A percentile compares a stretch with the other conserved stretches of the same genome.
Conservation (phyloP, 805 yeast genomes). For the Sungouiella thailandica region DNA sequence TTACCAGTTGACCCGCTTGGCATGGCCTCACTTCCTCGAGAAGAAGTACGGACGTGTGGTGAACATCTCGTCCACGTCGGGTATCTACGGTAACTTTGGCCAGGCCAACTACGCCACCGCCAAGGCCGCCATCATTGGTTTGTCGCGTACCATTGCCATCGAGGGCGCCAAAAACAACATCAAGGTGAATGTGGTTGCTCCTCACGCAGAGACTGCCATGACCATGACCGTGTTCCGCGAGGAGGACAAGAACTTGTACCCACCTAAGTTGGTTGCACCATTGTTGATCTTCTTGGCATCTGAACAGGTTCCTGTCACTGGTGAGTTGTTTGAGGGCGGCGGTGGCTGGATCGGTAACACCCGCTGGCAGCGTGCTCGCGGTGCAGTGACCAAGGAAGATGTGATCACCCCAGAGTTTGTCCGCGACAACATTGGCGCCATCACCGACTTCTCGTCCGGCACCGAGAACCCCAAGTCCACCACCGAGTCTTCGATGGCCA, state of each 20-base stretch:
- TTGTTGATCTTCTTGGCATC: constrained; percentile 74
- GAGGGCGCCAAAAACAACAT: constrained; percentile 84
- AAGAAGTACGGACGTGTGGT: constrained; percentile 79
- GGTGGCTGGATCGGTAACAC: constrained; percentile 96
- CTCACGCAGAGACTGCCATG: constrained; percentile 98
- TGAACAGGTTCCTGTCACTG: constrained; percentile 66
- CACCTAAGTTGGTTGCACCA: constrained; percentile 89
- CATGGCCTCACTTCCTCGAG: constrained; percentile 84
- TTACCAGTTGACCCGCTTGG: constrained; percentile 75
- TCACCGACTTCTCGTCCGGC: constrained; percentile 56
- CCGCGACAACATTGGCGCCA: constrained; percentile 58
- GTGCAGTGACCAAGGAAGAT: constrained; percentile 60
- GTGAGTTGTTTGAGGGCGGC: constrained; percentile 86
- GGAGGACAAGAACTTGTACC: constrained; percentile 75
- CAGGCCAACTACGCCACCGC: constrained; percentile 96
- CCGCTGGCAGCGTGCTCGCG: constrained; percentile 91
- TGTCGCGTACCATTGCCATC: constrained; percentile 79
- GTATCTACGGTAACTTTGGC: constrained; percentile 96
- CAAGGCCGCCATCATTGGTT: constrained; percentile 81
- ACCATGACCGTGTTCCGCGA: constrained; percentile 80
- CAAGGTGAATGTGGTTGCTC: constrained; percentile 80
- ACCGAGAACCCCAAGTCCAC: constrained; percentile 56
- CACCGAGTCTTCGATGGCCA: constrained; percentile 75
- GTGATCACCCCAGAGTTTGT: constrained; percentile 64
- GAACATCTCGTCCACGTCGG: constrained; percentile 92